phyloP scores from a whole-genome alignment of 2,329 filamentous ascomycete species.

The Botrytis byssoidea region DNA sequence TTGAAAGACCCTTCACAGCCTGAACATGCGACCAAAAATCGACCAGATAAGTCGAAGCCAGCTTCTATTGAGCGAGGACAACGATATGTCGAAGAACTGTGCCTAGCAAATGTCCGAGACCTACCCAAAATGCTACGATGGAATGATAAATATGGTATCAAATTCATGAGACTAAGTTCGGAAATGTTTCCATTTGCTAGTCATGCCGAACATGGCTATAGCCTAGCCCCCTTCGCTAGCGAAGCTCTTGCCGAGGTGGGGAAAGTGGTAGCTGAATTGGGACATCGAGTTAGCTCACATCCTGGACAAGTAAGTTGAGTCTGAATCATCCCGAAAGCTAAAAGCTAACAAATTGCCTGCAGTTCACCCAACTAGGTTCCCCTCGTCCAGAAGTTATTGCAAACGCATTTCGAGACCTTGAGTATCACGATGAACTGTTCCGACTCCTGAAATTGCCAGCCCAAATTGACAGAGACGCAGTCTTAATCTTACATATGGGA shows the following conservation, averaged over 20 bases:
- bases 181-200: constrained; percentile 98
- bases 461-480: constrained; percentile 78
- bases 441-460: constrained; percentile 71
- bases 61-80: constrained; percentile 66
- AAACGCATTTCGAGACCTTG: constrained; percentile 75
- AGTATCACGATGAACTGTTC: constrained; percentile 86
- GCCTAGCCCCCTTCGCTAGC: constrained; percentile 77
- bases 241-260: constrained; percentile 75
- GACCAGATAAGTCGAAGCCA: constrained; percentile 71
- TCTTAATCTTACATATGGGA: constrained; percentile 94
- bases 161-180: constrained; percentile 86
- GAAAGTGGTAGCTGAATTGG: constrained; percentile 70
- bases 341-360: neutral
- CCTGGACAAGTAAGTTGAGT: constrained; percentile 63
- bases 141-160: constrained; percentile 91
- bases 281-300: constrained; percentile 85
- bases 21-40: constrained; percentile 80
- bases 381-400: constrained; percentile 74
- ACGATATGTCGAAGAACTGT: constrained; percentile 72
- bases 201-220: constrained; percentile 83
- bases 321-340: neutral
- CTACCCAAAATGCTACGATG: constrained; percentile 82
- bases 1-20: constrained; percentile 72
- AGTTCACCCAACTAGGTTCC: constrained; percentile 85
- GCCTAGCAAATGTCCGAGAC: constrained; percentile 79